Base-by-base conservation (phyloP, 2,329 filamentous ascomycete species). In the Massarina eburnea region DNA sequence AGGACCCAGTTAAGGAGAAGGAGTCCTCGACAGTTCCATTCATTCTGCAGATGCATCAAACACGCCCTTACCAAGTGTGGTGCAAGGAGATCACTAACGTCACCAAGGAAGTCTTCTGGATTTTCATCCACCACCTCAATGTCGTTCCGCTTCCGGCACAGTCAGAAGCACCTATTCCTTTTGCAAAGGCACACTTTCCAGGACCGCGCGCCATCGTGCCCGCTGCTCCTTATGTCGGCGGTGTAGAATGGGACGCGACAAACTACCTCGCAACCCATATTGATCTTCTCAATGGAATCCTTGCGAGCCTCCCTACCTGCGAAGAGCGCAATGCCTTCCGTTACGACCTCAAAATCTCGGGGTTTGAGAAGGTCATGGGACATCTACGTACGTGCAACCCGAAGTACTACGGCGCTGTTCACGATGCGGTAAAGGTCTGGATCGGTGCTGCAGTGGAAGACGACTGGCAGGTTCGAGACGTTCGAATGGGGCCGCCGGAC, bases 21-120 rank as follows among this genome's bases (percentile, higher is more conserved):
- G 83, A 86, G 4, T 82, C 86, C 49, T 83, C 85, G 17, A 89
- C 91, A 0, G 76, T 96, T 7, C 84, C 84, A 2, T 97, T 97
- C 66, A 91, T 97, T 37, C 75, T 92, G 18, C 88, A 91, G 49
- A 97, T 97, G 84, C 86, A 88, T 58, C 84, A 86, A 27, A 83
- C 90, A 39, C 82, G 92, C 0, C 92, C 92, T 1, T 99, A 96
- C 70, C 87, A 90, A 26, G 82, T 95, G 2, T 99, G 92, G 92
- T 90, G 86, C 72, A 94, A 91, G 70, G 94, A 99, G 72, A 84
- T 92, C 15, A 85, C 86, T 48, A 91, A 88, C 59, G 92, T 97
- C 38, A 96, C 91, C 33, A 96, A 96, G 70, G 92, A 99, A 69
- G 92, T 97, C 21, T 99, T 99, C 68, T 99, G 92, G 92, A 97